A percentile compares a stretch with the other conserved stretches of the same genome.
Evolutionary conservation across 2,329 filamentous ascomycete genomes (phyloP).

Genomic region (Nemania sp.): DNA sequence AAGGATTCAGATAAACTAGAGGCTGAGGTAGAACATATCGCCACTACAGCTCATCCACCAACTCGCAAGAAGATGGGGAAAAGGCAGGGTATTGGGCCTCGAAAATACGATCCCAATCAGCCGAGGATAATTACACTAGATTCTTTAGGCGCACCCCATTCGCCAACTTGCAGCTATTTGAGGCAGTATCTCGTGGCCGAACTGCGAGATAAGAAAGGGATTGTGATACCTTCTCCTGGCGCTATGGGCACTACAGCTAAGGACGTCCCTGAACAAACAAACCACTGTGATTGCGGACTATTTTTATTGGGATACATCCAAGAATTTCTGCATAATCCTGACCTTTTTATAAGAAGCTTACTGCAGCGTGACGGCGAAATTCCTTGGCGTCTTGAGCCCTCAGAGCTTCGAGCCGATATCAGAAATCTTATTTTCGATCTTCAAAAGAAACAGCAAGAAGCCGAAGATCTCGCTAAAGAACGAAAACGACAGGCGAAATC

Average conservation of each 20-base stretch:
- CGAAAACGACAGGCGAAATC: slow-evolving; percentile 47
- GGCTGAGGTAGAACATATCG: slow-evolving; percentile 35
- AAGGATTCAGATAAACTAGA: slow-evolving; percentile 32
- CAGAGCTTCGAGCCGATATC: slow-evolving; percentile 72
- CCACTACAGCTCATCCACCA: slow-evolving; percentile 33
- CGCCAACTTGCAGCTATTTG: slow-evolving; percentile 73
- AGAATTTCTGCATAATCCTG: slow-evolving; percentile 81
- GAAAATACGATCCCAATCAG: slow-evolving; percentile 62
- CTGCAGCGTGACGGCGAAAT: slow-evolving; percentile 66
- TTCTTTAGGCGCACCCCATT: slow-evolving; percentile 77
- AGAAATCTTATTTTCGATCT: slow-evolving; percentile 74
- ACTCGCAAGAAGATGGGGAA: slow-evolving; percentile 50
- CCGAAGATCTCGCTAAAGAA: slow-evolving; percentile 55
- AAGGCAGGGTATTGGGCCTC: slow-evolving; percentile 49
- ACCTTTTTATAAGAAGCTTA: slow-evolving; percentile 74
- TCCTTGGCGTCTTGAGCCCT: slow-evolving; percentile 66
- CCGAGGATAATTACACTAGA: slow-evolving; percentile 88
- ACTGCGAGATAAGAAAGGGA: slow-evolving; percentile 69
- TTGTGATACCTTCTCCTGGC: slow-evolving; percentile 45
- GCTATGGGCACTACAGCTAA: slow-evolving; percentile 74
- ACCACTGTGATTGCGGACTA: slow-evolving; percentile 89
- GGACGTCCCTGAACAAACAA: slow-evolving; percentile 81
- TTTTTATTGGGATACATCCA: slow-evolving; percentile 88
- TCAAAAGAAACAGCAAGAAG: slow-evolving; percentile 67
- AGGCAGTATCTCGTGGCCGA: slow-evolving; percentile 84